A percentile compares a stretch with the other conserved stretches of the same genome.
Evolutionary conservation across 2,329 filamentous ascomycete genomes (phyloP).

Genomic region (Cercospora zeae-maydis): DNA sequence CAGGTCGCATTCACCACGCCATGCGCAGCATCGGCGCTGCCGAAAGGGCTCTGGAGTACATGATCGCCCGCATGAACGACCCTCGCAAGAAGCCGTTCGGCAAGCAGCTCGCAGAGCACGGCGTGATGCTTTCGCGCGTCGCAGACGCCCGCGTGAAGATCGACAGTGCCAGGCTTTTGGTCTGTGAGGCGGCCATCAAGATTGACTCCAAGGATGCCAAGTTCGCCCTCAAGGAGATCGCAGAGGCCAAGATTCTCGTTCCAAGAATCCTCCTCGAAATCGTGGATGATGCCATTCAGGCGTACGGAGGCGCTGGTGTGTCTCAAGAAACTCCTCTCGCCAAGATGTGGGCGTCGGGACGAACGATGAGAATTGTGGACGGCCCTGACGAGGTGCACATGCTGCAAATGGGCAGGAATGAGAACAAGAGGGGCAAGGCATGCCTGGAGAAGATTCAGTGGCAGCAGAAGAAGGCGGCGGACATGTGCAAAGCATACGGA

Average conservation of each 20-base stretch:
- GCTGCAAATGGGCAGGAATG: constrained; percentile 73
- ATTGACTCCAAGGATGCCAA: constrained; percentile 91
- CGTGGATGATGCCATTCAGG: constrained; percentile 83
- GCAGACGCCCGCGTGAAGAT: constrained; percentile 91
- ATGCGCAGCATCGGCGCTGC: constrained; percentile 92
- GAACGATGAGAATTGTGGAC: constrained; percentile 51
- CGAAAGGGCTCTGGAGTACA: constrained; percentile 88
- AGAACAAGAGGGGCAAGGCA: constrained; percentile 62
- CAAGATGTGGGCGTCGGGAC: constrained; percentile 41
- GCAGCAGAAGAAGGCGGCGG: constrained; percentile 63
- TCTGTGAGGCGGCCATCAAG: constrained; percentile 90
- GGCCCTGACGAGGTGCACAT: constrained; percentile 94
- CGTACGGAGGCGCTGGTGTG: constrained; percentile 84
- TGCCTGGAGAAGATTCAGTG: constrained; percentile 59
- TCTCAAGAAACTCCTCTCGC: constrained; percentile 91
- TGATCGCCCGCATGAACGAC: constrained; percentile 93
- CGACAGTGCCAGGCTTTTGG: constrained; percentile 81
- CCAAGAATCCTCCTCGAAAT: constrained; percentile 78
- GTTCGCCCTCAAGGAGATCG: constrained; percentile 86
- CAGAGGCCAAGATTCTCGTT: constrained; percentile 88
- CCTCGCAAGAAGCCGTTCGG: constrained; percentile 86
- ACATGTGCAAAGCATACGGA: constrained; percentile 61
- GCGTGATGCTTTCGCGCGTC: constrained; percentile 92
- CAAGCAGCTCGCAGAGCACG: constrained; percentile 80
- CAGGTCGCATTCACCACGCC: constrained; percentile 94